These are phyloP conservation scores for Neonothopanus nambi DNA, from an alignment of 1,284 basidiomycete genomes.

Conservation along the genomic window DNA sequence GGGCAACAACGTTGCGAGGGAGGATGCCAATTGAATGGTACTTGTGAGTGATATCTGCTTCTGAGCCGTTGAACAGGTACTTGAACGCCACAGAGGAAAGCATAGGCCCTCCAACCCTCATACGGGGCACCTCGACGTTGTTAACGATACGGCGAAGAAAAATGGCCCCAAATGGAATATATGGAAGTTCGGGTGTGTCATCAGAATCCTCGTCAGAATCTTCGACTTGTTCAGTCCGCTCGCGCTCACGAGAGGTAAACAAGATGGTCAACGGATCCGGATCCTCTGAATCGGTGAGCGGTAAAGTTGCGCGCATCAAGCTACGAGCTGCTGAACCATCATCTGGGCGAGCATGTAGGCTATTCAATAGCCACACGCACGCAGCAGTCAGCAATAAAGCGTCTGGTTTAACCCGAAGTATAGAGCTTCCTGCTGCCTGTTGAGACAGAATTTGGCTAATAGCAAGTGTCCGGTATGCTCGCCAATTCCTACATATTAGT, in stretches of 20 bases:
- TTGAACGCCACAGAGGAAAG: not conserved
- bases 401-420: conserved; percentile 1
- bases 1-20: not conserved
- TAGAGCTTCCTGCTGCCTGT: conserved; percentile 9
- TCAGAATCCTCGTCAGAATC: no score
- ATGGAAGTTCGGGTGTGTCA: no score
- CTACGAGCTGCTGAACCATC: no score
- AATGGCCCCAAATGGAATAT: not conserved
- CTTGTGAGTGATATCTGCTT: not conserved
- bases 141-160: not conserved
- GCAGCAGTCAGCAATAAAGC: conserved; percentile 23
- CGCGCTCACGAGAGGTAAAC: no score
- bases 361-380: conserved; percentile 25
- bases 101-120: no score
- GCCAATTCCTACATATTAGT: conserved; percentile 22
- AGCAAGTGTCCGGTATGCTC: conserved; percentile 13
- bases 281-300: conserved; percentile 6
- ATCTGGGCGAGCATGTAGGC: conserved; percentile 25
- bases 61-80: not conserved
- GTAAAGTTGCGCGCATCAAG: conserved; percentile 23
- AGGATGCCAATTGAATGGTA: no score
- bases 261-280: not conserved
- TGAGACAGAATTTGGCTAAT: conserved; percentile 14
- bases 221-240: no score
- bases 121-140: not conserved